A percentile compares a stretch with the other conserved stretches of the same genome.
Evolutionary conservation across 192 early-diverging fungal genomes (phyloP).

Genomic region (Coemansia sp.): DNA sequence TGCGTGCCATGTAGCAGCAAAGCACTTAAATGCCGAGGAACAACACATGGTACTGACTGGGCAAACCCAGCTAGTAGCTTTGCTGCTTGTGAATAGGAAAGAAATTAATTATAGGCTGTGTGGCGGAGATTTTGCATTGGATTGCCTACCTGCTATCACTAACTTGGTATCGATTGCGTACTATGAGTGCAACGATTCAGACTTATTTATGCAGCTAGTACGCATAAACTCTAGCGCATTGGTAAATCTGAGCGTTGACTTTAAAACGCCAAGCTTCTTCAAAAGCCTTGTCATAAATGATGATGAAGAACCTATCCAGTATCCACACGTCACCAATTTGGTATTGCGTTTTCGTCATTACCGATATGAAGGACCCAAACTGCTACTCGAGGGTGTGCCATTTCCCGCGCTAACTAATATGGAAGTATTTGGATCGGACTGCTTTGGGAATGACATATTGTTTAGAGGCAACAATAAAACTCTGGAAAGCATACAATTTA

Average conservation of each 20-base stretch:
- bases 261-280: not conserved
- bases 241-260: not conserved
- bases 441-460: not conserved
- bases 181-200: not conserved
- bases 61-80: not conserved
- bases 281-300: not conserved
- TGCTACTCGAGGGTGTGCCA: not conserved
- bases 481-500: not conserved
- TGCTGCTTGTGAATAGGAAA: not conserved
- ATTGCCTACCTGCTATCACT: not conserved
- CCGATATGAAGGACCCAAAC: not conserved
- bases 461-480: not conserved
- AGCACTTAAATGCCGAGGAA: not conserved
- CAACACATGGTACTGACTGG: not conserved
- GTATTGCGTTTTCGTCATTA: not conserved
- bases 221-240: not conserved
- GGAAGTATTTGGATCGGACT: not conserved
- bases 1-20: not conserved
- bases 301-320: not conserved
- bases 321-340: not conserved
- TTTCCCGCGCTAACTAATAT: not conserved
- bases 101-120: not conserved
- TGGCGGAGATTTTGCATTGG: not conserved
- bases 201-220: not conserved
- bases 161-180: not conserved